A percentile compares a stretch with the other conserved stretches of the same genome.
phyloP scores from a whole-genome alignment of 2,329 filamentous ascomycete species.

The Fusarium sp. region DNA sequence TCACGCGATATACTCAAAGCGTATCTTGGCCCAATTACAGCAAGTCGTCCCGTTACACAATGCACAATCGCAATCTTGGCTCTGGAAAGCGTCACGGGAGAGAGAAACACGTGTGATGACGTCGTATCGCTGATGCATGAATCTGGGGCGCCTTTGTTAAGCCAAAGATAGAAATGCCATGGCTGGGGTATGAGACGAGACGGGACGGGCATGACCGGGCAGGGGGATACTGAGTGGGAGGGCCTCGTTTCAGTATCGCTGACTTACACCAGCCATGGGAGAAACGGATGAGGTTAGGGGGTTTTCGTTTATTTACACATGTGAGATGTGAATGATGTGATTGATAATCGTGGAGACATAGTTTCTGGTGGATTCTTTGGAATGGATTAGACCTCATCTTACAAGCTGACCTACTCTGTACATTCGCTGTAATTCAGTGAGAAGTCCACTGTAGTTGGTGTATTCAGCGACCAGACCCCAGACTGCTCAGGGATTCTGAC shows the following conservation, averaged over 20 bases:
- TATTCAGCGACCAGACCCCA: not conserved
- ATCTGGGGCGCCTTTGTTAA: slow-evolving; percentile 9
- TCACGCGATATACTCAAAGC: not conserved
- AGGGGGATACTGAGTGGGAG: not conserved
- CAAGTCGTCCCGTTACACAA: slow-evolving; percentile 1
- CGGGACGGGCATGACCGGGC: slow-evolving; percentile 10
- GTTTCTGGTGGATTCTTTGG: slow-evolving; percentile 31
- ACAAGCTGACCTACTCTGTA: not conserved
- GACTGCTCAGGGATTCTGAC: slow-evolving; percentile 21
- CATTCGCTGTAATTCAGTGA: slow-evolving; percentile 18
- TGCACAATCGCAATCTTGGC: slow-evolving; percentile 27
- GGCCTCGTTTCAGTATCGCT: slow-evolving; percentile 24
- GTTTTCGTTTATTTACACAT: not conserved
- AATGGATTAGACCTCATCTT: slow-evolving; percentile 13
- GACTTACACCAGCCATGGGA: not conserved
- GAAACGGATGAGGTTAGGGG: slow-evolving; percentile 4
- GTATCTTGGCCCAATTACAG: slow-evolving; percentile 1
- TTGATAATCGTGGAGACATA: slow-evolving; percentile 26
- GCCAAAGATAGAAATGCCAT: slow-evolving; percentile 25
- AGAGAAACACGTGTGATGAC: slow-evolving; percentile 32
- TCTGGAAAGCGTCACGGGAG: slow-evolving; percentile 29
- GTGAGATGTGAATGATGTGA: slow-evolving; percentile 7
- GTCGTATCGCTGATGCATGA: slow-evolving; percentile 28
- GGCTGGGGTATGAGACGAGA: slow-evolving; percentile 21
- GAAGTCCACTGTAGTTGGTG: slow-evolving; percentile 5